Percentiles rank a stretch among this genome's conserved stretches.
phyloP scores from a whole-genome alignment of 108 stramenopile genomes.

The Mediolabrus comicus region DNA sequence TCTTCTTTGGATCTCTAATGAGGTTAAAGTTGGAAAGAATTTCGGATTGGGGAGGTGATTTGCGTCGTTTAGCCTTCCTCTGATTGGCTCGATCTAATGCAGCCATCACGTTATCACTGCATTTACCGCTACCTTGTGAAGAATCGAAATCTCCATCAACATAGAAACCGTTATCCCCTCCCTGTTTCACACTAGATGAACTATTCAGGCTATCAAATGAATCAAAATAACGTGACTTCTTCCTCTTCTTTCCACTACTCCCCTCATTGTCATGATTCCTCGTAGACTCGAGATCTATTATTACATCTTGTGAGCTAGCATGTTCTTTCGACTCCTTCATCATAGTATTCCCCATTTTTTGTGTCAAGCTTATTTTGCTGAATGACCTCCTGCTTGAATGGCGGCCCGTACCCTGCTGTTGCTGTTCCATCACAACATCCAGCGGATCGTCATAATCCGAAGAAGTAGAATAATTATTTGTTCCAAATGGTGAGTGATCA shows the following conservation, averaged over 20 bases:
- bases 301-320: not conserved
- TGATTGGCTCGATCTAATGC: not conserved
- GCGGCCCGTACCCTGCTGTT: not conserved
- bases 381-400: not conserved
- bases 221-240: not conserved
- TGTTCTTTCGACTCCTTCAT: not conserved
- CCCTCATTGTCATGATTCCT: not conserved
- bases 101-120: not conserved
- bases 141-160: not conserved
- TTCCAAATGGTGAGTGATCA: not conserved
- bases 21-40: not conserved
- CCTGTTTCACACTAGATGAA: not conserved
- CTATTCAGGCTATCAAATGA: not conserved
- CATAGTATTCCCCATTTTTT: not conserved
- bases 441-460: not conserved
- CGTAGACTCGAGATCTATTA: not conserved
- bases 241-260: not conserved
- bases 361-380: not conserved
- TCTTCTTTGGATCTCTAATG: not conserved
- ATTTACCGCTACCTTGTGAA: not conserved
- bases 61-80: no score
- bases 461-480: no score
- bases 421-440: not conserved
- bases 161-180: not conserved
- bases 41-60: no score